Evolutionary conservation across 768 basidiomycete genomes (phyloP).

Genomic region (Lactarius evosmus): DNA sequence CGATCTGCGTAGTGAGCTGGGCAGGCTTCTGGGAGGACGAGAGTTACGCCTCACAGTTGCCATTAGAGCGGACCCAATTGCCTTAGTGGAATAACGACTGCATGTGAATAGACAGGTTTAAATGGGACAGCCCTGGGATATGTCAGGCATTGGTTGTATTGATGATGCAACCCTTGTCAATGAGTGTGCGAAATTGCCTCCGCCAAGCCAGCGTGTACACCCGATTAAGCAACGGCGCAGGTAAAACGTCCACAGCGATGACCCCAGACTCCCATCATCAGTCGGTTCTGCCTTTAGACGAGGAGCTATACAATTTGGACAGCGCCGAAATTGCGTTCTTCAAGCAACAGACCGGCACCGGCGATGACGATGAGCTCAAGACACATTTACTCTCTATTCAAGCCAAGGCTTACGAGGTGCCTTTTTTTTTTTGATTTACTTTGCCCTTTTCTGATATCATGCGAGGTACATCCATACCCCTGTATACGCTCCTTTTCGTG

Average conservation of each 20-base stretch:
- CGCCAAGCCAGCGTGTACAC: neutral
- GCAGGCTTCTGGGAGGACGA: neutral
- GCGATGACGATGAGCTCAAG: slow-evolving; percentile 34
- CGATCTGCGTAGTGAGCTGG: neutral
- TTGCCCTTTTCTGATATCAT: neutral
- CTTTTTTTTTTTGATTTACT: neutral
- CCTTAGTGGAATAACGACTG: neutral
- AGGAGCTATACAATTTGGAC: slow-evolving; percentile 16
- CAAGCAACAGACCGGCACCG: slow-evolving; percentile 33
- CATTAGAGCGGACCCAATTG: neutral
- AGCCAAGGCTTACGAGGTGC: slow-evolving; percentile 34
- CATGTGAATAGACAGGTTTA: neutral
- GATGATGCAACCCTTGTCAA: neutral
- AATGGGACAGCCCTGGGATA: too few relatives aligned
- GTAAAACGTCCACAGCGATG: neutral
- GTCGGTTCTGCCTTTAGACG: neutral
- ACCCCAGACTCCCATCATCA: neutral
- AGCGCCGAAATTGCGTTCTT: slow-evolving; percentile 28
- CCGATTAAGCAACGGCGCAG: neutral
- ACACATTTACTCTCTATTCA: slow-evolving; percentile 33
- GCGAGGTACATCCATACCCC: slow-evolving; percentile 34
- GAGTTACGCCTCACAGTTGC: too few relatives aligned
- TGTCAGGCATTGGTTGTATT: neutral
- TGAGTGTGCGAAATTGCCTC: neutral
- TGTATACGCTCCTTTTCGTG: slow-evolving; percentile 34